These are phyloP conservation scores for Candida saitoana DNA, from an alignment of 805 yeast genomes.

Conservation along the genomic window DNA sequence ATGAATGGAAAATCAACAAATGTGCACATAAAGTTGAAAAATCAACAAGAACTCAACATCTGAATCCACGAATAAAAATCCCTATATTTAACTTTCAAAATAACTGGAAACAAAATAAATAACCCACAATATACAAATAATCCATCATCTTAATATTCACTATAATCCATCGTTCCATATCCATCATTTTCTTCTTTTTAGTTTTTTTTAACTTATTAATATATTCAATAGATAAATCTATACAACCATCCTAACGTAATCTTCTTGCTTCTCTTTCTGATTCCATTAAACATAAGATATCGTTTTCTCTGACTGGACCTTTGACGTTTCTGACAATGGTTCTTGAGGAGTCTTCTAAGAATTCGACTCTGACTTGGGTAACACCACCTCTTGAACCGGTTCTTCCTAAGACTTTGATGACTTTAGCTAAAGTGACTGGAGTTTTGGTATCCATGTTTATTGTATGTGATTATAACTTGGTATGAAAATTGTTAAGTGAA, in stretches of 20 bases:
- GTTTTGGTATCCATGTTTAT: slow-evolving; percentile 39
- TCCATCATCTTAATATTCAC: no score
- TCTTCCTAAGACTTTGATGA: slow-evolving; percentile 98
- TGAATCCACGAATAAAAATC: no score
- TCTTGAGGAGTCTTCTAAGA: slow-evolving; percentile 46
- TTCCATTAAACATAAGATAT: slow-evolving; percentile 98
- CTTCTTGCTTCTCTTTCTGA: slow-evolving; percentile 99
- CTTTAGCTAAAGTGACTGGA: slow-evolving; percentile 99
- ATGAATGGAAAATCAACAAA: no score
- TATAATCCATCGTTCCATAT: no score
- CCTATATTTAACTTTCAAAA: no score
- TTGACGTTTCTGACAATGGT: slow-evolving; percentile 48
- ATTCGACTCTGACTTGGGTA: slow-evolving; percentile 48
- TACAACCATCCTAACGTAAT: slow-evolving; percentile 18
- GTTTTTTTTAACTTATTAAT: not conserved
- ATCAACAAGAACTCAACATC: no score
- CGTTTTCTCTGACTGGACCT: slow-evolving; percentile 61
- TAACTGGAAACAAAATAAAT: no score
- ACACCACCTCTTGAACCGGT: slow-evolving; percentile 99
- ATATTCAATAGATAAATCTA: slow-evolving; percentile 1
- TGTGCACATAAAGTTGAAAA: no score
- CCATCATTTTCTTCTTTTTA: no score
- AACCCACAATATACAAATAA: no score
- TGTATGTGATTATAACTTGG: not conserved
- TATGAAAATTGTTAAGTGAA: not conserved